Conservation (phyloP, 1,284 basidiomycete species). For the Cerioporus squamosus region DNA sequence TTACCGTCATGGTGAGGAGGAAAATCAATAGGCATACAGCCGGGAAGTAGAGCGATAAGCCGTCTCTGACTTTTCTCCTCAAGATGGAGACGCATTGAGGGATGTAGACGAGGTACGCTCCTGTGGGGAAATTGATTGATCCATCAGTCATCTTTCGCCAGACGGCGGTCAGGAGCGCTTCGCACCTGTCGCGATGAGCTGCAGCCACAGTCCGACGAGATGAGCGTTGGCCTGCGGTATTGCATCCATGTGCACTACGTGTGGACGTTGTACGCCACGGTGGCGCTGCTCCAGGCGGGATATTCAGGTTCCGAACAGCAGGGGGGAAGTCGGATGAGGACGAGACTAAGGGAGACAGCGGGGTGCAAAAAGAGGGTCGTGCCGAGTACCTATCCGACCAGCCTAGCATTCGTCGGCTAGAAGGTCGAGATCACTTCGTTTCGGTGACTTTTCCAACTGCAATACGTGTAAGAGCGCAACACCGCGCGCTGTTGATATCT, state of each 20-base stretch:
- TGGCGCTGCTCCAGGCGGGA: too few species aligned
- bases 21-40: constrained; percentile 2
- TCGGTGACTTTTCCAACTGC: too few species aligned
- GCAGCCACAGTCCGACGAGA: constrained; percentile 10
- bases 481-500: too few species aligned
- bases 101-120: constrained; percentile 9
- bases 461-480: too few species aligned
- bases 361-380: too few species aligned
- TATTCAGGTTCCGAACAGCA: too few species aligned
- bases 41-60: constrained; percentile 4
- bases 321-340: too few species aligned
- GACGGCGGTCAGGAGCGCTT: too few species aligned
- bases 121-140: not conserved
- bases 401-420: too few species aligned
- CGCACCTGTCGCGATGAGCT: constrained; percentile 8
- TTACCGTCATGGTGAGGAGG: not conserved
- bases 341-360: too few species aligned
- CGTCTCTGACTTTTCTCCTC: constrained; percentile 1
- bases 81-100: constrained; percentile 6
- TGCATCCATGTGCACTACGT: not conserved
- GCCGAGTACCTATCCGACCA: too few species aligned
- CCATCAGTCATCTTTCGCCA: not conserved
- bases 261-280: not conserved
- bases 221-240: not conserved
- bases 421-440: too few species aligned